Percentiles rank a stretch among this genome's conserved stretches.
Conservation (phyloP, 2,329 filamentous ascomycete species). For the Monascus ruber region DNA sequence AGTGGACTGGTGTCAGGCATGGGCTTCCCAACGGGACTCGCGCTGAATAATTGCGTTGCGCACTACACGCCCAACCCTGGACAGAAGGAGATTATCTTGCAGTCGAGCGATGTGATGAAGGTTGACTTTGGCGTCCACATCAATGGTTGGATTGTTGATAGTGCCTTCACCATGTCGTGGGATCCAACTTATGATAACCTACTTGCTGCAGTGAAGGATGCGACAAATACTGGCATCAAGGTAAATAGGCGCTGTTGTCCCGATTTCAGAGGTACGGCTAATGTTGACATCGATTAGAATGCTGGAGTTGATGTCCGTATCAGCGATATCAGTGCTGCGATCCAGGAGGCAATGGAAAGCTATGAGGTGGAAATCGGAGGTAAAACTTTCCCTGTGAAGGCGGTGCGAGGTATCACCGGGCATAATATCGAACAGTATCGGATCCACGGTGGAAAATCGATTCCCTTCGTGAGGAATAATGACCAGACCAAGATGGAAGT, state of each 20-base stretch:
- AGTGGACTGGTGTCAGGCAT: conserved; percentile 41
- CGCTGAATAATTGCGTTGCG: conserved; percentile 43
- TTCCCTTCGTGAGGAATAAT: conserved; percentile 44
- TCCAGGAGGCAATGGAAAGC: conserved; percentile 52
- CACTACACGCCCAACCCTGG: conserved; percentile 49
- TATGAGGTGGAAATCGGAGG: conserved; percentile 48
- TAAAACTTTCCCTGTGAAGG: conserved; percentile 43
- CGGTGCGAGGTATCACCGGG: conserved; percentile 44
- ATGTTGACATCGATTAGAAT: conserved; percentile 18
- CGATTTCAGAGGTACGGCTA: background rate
- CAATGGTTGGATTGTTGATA: conserved; percentile 66
- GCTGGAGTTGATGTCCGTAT: conserved; percentile 47
- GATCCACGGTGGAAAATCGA: conserved; percentile 46
- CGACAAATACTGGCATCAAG: conserved; percentile 52
- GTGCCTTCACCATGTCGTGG: conserved; percentile 64
- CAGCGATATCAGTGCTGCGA: conserved; percentile 44
- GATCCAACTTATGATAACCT: conserved; percentile 62
- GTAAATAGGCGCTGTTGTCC: conserved; percentile 10
- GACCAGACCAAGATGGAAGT: conserved; percentile 46
- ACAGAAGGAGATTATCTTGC: conserved; percentile 57
- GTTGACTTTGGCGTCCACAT: conserved; percentile 70
- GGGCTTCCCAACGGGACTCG: conserved; percentile 46
- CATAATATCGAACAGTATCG: conserved; percentile 44
- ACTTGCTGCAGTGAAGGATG: conserved; percentile 58
- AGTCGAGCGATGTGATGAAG: conserved; percentile 65